These are phyloP conservation scores for Cladobotryum mycophilum DNA, from an alignment of 2,329 filamentous ascomycete species.

Conservation along the genomic window DNA sequence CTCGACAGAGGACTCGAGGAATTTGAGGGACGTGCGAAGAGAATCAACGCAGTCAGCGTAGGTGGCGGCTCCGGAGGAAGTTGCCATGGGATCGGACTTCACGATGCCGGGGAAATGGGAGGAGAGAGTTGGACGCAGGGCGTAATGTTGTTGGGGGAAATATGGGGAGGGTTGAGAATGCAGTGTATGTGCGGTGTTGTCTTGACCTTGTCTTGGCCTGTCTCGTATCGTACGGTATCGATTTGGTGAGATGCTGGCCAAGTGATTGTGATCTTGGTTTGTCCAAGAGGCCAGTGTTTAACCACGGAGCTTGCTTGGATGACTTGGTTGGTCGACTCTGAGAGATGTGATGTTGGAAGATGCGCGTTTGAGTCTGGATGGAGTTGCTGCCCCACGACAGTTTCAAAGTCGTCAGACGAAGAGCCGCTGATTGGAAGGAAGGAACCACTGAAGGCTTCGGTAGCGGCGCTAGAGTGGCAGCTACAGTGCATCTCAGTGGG, in stretches of 20 bases:
- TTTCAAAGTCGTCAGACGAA: not conserved
- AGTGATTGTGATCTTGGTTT: not conserved
- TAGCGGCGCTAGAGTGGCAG: no score
- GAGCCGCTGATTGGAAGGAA: not conserved
- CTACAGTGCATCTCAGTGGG: no score
- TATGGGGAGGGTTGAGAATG: slow-evolving; percentile 10
- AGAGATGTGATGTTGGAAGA: not conserved
- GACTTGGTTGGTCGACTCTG: no score
- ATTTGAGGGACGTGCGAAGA: slow-evolving; percentile 53
- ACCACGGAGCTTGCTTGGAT: not conserved
- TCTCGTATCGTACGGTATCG: not conserved
- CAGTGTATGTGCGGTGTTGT: not conserved
- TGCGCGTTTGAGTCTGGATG: not conserved
- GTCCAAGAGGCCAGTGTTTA: not conserved
- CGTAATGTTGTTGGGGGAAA: not conserved
- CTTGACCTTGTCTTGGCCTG: not conserved
- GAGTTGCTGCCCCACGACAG: not conserved
- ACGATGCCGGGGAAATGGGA: slow-evolving; percentile 8
- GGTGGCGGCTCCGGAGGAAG: slow-evolving; percentile 25
- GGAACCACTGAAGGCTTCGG: no score
- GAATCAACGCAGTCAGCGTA: slow-evolving; percentile 56
- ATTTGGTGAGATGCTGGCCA: not conserved
- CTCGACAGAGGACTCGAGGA: slow-evolving; percentile 53
- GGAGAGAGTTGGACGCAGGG: slow-evolving; percentile 1
- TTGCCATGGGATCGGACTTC: slow-evolving; percentile 14